Conservation (phyloP, 202 grass and related monocot species). For the Zizania palustris region DNA sequence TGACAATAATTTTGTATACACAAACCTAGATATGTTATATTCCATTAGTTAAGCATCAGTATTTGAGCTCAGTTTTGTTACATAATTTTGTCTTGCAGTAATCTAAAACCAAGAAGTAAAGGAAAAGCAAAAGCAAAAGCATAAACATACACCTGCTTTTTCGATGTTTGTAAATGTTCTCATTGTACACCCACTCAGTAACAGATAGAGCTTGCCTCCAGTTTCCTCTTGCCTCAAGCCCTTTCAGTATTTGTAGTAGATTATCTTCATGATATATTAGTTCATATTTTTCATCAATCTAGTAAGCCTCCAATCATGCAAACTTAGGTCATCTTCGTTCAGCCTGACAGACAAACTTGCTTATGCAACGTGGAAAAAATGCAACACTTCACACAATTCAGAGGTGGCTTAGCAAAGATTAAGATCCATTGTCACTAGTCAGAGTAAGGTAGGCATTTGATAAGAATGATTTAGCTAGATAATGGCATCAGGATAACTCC, state of each 20-base stretch:
- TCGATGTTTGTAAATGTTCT: constrained; percentile 69
- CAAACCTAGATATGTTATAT: constrained; percentile 69
- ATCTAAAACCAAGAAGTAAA: neutral
- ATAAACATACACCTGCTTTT: constrained; percentile 74
- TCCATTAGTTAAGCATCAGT: constrained; percentile 30
- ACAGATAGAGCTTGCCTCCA: constrained; percentile 81
- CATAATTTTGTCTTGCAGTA: neutral
- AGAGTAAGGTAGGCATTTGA: neutral
- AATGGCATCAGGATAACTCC: constrained; percentile 5
- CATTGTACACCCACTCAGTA: constrained; percentile 89
- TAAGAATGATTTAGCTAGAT: neutral
- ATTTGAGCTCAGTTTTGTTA: neutral
- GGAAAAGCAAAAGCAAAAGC: neutral
- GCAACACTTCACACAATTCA: neutral
- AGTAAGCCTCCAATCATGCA: constrained; percentile 79
- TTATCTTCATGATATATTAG: constrained; percentile 75
- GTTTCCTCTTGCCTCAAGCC: constrained; percentile 62
- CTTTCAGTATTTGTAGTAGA: constrained; percentile 71
- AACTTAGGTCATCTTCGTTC: constrained; percentile 47
- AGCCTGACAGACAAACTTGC: constrained; percentile 56
- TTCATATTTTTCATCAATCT: constrained; percentile 73
- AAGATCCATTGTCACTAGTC: neutral
- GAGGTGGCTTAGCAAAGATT: neutral
- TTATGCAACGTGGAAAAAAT: constrained; percentile 14
- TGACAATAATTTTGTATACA: constrained; percentile 88